Base-by-base conservation (phyloP, 768 basidiomycete genomes). In the Macrolepiota dolichaula region DNA sequence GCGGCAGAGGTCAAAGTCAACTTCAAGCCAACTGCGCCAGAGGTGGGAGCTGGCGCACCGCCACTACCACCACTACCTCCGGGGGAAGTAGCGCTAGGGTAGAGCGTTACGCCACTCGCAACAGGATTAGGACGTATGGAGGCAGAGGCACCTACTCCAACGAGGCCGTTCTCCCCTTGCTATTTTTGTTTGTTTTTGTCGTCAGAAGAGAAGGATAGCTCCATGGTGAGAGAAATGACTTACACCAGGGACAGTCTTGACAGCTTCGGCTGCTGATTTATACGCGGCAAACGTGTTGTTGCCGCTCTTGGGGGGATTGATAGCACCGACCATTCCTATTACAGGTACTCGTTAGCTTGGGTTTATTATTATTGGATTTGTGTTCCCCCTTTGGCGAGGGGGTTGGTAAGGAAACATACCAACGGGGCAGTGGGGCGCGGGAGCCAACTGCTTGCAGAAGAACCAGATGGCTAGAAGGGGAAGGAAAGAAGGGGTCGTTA, bases 381-480 rank as follows among this genome's bases (percentile, higher is more conserved):
- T 42, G n/a, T n/a, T n/a, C 10, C 12, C 12, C 40, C 40, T 3
- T 13, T 13, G 13, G n/a, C 12, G 4, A 42, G 40, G 40, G n/a
- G n/a, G 10, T 13, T 42, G 13, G 40, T 42, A 42, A n/a, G n/a
- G 13, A 42, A 42, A 42, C 47, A 6, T 54, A 73, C 75, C 74
- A 17, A 68, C 58, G 10, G 60, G 50, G 64, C 84, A 85, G 69
- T 86, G 84, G 12, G 74, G 69, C 1, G 44, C 1, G 0, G 77
- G 79, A 3, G 55, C 2, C 12, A 76, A 68, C 67, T 81, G 81
- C 62, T 82, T 81, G 75, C 85, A 86, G 78, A 74, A 85, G 77
- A 84, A 84, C 81, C 81, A 86, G 49, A 85, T 76, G 3, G 83
- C 83, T 74, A 44, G 5, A 19, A 27, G 52, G 25, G 32, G 10